Percentiles rank a stretch among this genome's conserved stretches.
Evolutionary conservation across 306 rosid species (phyloP).

Genomic region (Gastrolobium bilobum): DNA sequence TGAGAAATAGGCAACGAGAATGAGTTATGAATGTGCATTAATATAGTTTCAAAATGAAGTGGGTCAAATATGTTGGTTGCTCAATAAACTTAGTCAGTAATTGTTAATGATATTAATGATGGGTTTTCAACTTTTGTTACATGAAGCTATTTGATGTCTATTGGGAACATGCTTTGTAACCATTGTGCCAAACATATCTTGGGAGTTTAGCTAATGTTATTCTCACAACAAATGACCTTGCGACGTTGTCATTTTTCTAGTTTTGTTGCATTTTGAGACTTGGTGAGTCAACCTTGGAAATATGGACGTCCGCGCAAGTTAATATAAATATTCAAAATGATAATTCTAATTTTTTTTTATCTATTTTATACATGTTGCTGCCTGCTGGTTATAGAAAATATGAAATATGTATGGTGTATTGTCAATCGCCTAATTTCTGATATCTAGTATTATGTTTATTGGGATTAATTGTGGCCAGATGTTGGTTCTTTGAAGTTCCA

Average conservation of each 20-base stretch:
- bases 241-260: slow-evolving; percentile 1
- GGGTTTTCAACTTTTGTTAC: not conserved
- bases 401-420: not conserved
- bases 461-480: slow-evolving; percentile 30
- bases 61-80: not conserved
- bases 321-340: slow-evolving; percentile 1
- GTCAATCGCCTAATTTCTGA: not conserved
- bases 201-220: slow-evolving; percentile 4
- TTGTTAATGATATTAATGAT: not conserved
- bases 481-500: not conserved
- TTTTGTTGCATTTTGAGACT: slow-evolving; percentile 2
- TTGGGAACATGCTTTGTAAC: not conserved
- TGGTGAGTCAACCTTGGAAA: not conserved
- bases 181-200: not conserved
- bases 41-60: not conserved
- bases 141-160: not conserved
- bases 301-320: not conserved
- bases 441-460: not conserved
- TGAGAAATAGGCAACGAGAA: not conserved
- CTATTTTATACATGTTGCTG: not conserved
- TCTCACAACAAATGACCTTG: slow-evolving; percentile 4
- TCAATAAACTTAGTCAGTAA: not conserved
- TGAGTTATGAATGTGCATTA: not conserved
- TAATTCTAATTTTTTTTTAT: not conserved
- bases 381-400: not conserved